Percentiles rank a stretch among this genome's conserved stretches.
phyloP scores from a whole-genome alignment of 2,329 filamentous ascomycete genomes.

The Botrytis tulipae region DNA sequence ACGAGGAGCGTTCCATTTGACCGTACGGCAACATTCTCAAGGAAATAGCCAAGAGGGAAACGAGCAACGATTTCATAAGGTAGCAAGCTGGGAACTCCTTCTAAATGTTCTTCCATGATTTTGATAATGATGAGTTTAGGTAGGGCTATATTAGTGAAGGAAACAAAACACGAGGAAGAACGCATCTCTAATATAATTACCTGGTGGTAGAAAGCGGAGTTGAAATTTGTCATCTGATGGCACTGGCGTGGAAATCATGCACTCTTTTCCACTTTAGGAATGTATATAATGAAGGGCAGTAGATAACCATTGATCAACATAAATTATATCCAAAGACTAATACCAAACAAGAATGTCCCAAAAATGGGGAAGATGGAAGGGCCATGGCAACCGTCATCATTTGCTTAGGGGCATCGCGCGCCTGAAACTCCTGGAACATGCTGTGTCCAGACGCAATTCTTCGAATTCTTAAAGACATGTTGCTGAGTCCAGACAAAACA shows the following conservation, averaged over 20 bases:
- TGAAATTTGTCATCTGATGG: not conserved
- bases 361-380: not conserved
- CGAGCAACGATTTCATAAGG: not conserved
- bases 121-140: not conserved
- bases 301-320: not conserved
- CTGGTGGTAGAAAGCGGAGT: not conserved
- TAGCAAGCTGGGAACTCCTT: not conserved
- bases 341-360: not conserved
- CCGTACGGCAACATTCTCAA: constrained; percentile 40
- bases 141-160: not conserved
- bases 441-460: not conserved
- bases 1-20: constrained; percentile 51
- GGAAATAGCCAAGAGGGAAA: constrained; percentile 17
- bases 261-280: not conserved
- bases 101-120: not conserved
- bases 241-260: not conserved
- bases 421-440: not conserved
- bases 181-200: not conserved
- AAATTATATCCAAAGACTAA: not conserved
- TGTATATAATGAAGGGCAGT: not conserved
- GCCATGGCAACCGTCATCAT: not conserved
- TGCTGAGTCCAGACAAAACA: not conserved
- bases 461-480: not conserved
- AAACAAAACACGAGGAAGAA: not conserved
- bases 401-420: not conserved